A percentile compares a stretch with the other conserved stretches of the same genome.
Evolutionary conservation across 257 asterid genomes (phyloP).

Genomic region (Nicotiana undulata): DNA sequence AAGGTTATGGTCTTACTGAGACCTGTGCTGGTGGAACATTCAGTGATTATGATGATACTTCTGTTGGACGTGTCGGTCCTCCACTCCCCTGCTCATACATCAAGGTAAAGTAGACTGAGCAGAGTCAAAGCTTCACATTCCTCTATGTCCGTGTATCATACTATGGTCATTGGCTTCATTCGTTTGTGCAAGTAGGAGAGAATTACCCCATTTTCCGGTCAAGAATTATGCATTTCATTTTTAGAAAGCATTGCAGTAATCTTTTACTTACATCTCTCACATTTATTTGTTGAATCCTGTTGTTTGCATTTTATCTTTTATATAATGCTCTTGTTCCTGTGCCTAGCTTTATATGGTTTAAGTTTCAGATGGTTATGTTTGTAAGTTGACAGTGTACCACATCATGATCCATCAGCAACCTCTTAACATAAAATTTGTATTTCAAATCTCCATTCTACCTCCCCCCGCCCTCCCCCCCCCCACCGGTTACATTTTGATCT

Average conservation of each 20-base stretch:
- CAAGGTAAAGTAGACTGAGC: constrained; percentile 45
- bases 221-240: background rate
- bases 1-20: constrained; percentile 98
- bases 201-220: background rate
- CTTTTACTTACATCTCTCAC: background rate
- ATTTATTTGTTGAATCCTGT: background rate
- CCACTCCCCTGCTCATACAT: constrained; percentile 86
- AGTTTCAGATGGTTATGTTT: background rate
- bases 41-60: constrained; percentile 85
- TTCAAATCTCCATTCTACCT: background rate
- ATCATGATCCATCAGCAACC: background rate
- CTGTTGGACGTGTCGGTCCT: constrained; percentile 98
- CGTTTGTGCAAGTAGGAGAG: background rate
- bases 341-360: background rate
- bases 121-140: background rate
- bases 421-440: background rate
- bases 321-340: constrained; percentile 1
- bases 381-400: background rate
- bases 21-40: constrained; percentile 99
- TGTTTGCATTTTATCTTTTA: background rate
- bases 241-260: background rate
- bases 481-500: background rate
- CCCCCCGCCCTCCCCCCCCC: background rate
- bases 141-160: background rate
- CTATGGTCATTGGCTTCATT: background rate